Base-by-base conservation (phyloP, 345 rosid species). In the Acer yangbiense region DNA sequence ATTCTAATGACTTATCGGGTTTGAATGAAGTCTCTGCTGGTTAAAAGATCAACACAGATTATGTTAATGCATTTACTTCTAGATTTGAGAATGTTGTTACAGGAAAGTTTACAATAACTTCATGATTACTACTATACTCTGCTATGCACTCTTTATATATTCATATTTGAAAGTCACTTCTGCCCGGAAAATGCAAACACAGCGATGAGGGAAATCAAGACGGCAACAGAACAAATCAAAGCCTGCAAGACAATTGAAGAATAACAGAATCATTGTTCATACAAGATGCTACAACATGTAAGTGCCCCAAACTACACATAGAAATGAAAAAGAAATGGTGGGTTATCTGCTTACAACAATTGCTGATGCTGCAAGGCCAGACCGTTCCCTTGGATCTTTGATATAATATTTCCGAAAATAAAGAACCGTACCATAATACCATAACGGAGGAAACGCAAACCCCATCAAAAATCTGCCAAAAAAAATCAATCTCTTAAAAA, bases 301-400 rank as follows among this genome's bases (percentile, higher is more conserved):
- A 66, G 25, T 7, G 13, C 12, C 64, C 64, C 27, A 60, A 46
- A n/a, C 27, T 60, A 9, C 2, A 14, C n/a, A 6, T 7, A n/a
- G 27, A 60, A 61, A 20, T 2, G 32, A 20, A 12, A 70, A 70
- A 14, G 25, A 14, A 44, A 23, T 48, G n/a, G 14, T 69, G 72
- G 32, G 27, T 43, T 9, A 29, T 68, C 35, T 70, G 62, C 80
- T 77, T 75, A 84, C 84, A 21, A 76, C 84, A 66, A 81, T 84
- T 27, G 86, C 82, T 17, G 86, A 84, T 67, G 86, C 86, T 14
- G 86, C 86, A 5, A 81, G 84, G n/a, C 86, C 81, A 17, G 81
- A 55, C 41, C 84, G 50, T 43, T 83, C 86, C 44, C 83, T 80
- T 4, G 83, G 80, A n/a, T 80, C 82, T 46, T 72, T 80, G 61